Evolutionary conservation across 805 yeast species (phyloP).

Genomic region (Nakazawaea pomicola): DNA sequence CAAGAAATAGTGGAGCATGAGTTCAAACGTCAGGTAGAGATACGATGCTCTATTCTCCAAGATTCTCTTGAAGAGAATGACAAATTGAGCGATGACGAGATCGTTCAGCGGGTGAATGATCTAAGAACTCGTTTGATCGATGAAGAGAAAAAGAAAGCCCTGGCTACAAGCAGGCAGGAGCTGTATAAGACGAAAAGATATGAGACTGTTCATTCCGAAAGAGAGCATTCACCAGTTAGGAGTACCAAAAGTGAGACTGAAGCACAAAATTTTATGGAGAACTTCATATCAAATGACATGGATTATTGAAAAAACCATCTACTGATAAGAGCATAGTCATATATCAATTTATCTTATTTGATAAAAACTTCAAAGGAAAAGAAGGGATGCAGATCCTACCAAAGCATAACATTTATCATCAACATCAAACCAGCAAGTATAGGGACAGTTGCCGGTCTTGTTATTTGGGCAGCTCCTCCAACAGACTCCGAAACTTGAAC

Average conservation of each 20-base stretch:
- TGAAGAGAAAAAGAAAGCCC: background rate
- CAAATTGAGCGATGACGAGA: slow-evolving; percentile 30
- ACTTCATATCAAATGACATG: slow-evolving; percentile 9
- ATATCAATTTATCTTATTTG: too few relatives aligned
- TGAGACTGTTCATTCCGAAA: slow-evolving; percentile 2
- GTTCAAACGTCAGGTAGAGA: slow-evolving; percentile 33
- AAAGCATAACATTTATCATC: too few relatives aligned
- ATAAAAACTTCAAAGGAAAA: too few relatives aligned
- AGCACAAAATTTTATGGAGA: slow-evolving; percentile 12
- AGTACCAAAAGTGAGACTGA: slow-evolving; percentile 7
- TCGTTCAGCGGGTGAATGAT: slow-evolving; percentile 26
- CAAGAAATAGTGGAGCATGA: slow-evolving; percentile 31
- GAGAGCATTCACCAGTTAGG: background rate
- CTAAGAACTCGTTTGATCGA: slow-evolving; percentile 20
- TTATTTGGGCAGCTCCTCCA: too few relatives aligned
- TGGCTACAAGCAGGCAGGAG: slow-evolving; percentile 1
- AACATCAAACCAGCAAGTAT: too few relatives aligned
- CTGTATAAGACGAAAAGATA: background rate
- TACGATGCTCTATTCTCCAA: slow-evolving; percentile 44
- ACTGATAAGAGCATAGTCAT: too few relatives aligned
- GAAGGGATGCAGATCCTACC: too few relatives aligned
- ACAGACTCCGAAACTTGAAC: too few relatives aligned
- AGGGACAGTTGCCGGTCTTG: too few relatives aligned
- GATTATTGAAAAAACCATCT: slow-evolving; percentile 4
- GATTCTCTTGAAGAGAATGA: slow-evolving; percentile 47